Evolutionary conservation across 2,329 filamentous ascomycete genomes (phyloP).

Genomic region (Teratosphaeria zuluensis): DNA sequence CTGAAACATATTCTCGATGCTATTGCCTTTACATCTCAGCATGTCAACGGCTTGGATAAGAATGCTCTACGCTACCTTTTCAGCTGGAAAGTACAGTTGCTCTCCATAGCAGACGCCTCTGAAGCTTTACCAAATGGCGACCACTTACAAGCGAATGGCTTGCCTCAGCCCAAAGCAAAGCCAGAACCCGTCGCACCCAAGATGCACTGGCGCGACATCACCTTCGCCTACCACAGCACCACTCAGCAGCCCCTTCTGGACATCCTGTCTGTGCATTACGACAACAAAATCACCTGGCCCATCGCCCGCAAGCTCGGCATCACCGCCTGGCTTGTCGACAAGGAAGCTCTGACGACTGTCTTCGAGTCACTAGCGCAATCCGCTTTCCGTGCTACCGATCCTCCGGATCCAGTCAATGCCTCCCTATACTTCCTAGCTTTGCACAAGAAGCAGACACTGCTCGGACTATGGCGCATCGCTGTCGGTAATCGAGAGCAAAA

Average conservation of each 20-base stretch:
- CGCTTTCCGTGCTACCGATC: slow-evolving; percentile 80
- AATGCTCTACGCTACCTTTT: slow-evolving; percentile 23
- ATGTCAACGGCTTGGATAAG: slow-evolving; percentile 17
- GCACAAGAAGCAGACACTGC: slow-evolving; percentile 74
- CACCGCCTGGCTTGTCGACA: slow-evolving; percentile 88
- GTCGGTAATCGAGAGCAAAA: slow-evolving; percentile 77
- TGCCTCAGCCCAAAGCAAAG: background rate
- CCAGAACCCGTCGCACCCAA: slow-evolving; percentile 11
- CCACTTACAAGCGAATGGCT: slow-evolving; percentile 7
- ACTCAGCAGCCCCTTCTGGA: slow-evolving; percentile 86
- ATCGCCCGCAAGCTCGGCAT: slow-evolving; percentile 78
- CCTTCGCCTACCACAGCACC: slow-evolving; percentile 73
- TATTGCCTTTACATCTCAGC: slow-evolving; percentile 16
- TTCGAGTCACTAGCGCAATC: slow-evolving; percentile 88
- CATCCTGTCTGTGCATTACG: slow-evolving; percentile 62
- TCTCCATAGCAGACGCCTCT: slow-evolving; percentile 2
- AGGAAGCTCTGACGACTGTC: slow-evolving; percentile 64
- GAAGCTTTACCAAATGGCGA: background rate
- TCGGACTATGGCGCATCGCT: slow-evolving; percentile 92
- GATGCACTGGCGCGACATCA: slow-evolving; percentile 65
- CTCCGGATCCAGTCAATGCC: slow-evolving; percentile 85
- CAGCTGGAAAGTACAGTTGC: slow-evolving; percentile 20
- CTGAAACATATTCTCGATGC: slow-evolving; percentile 17
- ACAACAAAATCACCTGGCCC: slow-evolving; percentile 72
- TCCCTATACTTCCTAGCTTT: slow-evolving; percentile 86